These are phyloP conservation scores for Dacryopinax primogenitus DNA, from an alignment of 768 basidiomycete species.

Conservation along the genomic window DNA sequence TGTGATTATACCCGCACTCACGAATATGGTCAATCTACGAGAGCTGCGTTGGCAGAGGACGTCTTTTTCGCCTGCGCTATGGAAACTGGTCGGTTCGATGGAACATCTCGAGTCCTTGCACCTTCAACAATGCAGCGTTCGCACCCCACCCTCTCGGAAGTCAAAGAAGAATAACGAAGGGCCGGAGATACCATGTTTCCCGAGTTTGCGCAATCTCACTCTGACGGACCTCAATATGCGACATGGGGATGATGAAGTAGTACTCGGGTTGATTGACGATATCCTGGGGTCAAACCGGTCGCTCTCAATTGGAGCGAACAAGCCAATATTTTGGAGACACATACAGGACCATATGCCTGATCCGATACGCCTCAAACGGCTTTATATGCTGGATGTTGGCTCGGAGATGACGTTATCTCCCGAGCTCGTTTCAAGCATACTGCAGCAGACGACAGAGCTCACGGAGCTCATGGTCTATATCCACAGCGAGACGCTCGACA, in stretches of 20 bases:
- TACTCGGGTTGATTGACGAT: neutral
- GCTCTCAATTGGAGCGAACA: neutral
- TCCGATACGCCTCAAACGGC: neutral
- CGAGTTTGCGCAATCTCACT: neutral
- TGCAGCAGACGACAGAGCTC: neutral
- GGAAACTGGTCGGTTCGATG: neutral
- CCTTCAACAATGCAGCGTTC: neutral
- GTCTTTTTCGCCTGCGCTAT: neutral
- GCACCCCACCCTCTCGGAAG: neutral
- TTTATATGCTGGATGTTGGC: neutral
- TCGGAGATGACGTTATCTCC: neutral
- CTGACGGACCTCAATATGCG: neutral
- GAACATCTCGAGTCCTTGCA: neutral
- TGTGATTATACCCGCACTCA: neutral
- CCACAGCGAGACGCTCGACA: neutral
- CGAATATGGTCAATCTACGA: slow-evolving; percentile 5
- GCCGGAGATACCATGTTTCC: neutral
- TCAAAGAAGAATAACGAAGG: neutral
- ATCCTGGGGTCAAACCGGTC: neutral
- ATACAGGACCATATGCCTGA: neutral
- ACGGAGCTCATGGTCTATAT: slow-evolving; percentile 5
- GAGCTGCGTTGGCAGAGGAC: neutral
- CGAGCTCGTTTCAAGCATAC: neutral
- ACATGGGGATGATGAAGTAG: neutral
- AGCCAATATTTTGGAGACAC: neutral